Percentiles rank a stretch among this genome's conserved stretches.
Conservation (phyloP, 225 moss, liverwort and hornwort species). For the Pseudisothecium myosuroides region DNA sequence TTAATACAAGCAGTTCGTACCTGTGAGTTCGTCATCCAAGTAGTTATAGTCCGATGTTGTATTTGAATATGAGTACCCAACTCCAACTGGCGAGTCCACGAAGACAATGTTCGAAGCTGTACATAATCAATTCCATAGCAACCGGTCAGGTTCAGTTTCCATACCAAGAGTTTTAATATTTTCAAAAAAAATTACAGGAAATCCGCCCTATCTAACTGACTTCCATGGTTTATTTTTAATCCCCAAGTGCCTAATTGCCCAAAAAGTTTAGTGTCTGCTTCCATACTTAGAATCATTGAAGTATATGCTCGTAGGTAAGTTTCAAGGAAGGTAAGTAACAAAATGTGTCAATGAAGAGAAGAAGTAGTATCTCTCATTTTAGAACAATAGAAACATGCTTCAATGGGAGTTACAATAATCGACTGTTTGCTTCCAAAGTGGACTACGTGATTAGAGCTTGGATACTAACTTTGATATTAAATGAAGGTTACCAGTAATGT, state of each 20-base stretch:
- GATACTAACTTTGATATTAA: not conserved
- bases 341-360: not conserved
- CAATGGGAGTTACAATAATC: not conserved
- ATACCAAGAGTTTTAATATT: no score
- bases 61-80: constrained; percentile 81
- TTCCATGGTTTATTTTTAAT: not conserved
- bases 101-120: constrained; percentile 69
- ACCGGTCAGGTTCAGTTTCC: not conserved
- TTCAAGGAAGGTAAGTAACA: not conserved
- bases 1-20: not conserved
- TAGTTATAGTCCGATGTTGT: constrained; percentile 45
- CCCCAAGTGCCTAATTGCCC: not conserved
- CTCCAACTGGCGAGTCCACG: constrained; percentile 81
- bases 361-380: not conserved
- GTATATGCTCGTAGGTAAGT: not conserved
- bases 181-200: no score
- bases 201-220: not conserved
- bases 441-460: not conserved
- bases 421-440: not conserved
- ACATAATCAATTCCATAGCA: not conserved
- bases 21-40: constrained; percentile 63
- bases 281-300: not conserved
- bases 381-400: not conserved
- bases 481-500: not conserved
- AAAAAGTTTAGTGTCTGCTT: not conserved